phyloP scores from a whole-genome alignment of 441 rosid genomes.

The Erodium trifolium region DNA sequence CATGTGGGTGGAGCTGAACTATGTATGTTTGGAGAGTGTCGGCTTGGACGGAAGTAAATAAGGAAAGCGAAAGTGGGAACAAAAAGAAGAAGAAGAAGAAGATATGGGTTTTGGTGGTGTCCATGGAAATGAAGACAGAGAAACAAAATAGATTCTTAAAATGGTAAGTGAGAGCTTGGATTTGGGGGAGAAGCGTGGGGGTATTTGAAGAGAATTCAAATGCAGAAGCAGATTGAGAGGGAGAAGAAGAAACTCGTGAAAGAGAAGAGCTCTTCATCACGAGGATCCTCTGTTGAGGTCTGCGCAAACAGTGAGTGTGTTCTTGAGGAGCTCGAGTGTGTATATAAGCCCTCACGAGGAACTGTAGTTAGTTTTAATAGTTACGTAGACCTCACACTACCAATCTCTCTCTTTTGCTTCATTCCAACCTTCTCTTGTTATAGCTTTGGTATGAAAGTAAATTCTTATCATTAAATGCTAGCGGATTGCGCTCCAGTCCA shows the following conservation, averaged over 20 bases:
- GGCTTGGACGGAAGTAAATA: slow-evolving; percentile 27
- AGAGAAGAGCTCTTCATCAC: slow-evolving; percentile 7
- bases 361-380: background rate
- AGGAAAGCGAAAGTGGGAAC: slow-evolving; percentile 22
- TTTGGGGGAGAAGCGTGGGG: background rate
- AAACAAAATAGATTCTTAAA: background rate
- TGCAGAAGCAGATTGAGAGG: no score
- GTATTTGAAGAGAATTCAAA: background rate
- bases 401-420: background rate
- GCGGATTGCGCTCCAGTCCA: no score
- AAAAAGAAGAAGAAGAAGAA: background rate
- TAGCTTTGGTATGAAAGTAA: no score
- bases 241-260: background rate
- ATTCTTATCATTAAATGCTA: no score
- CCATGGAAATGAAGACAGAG: background rate
- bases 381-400: background rate
- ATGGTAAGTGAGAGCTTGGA: background rate
- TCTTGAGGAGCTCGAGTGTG: background rate
- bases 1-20: slow-evolving; percentile 77
- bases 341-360: background rate
- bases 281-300: background rate
- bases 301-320: background rate
- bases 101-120: background rate
- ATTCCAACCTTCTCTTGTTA: no score
- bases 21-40: slow-evolving; percentile 51